Percentiles rank a stretch among this genome's conserved stretches.
These are phyloP conservation scores for Zancudomyces culisetae DNA, from an alignment of 371 early-diverging fungal genomes.

Conservation along the genomic window DNA sequence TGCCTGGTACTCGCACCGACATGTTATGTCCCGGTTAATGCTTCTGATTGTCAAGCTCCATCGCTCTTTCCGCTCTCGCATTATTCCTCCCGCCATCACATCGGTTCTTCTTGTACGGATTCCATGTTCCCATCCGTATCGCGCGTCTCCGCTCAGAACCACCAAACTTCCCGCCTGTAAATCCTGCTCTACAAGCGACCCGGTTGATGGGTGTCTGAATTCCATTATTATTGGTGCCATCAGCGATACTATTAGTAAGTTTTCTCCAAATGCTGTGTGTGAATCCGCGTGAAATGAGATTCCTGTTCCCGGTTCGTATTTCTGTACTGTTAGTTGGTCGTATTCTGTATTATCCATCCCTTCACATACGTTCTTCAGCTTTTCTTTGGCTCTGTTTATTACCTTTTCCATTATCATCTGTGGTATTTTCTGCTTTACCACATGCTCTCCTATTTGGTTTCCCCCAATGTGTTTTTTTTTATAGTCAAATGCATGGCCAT, in stretches of 20 bases:
- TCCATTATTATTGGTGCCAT: constrained; percentile 25
- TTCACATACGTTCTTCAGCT: constrained; percentile 4
- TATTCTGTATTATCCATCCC: constrained; percentile 5
- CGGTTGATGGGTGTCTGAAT: constrained; percentile 17
- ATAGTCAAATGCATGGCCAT: constrained; percentile 27
- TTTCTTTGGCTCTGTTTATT: constrained; percentile 9
- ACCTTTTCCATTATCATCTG: constrained; percentile 9
- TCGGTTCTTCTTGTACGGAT: constrained; percentile 29
- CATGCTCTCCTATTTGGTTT: background rate
- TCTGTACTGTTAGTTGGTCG: constrained; percentile 32
- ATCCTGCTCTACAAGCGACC: constrained; percentile 7
- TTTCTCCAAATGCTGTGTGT: constrained; percentile 26
- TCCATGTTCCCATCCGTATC: constrained; percentile 30
- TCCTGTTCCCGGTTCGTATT: constrained; percentile 30
- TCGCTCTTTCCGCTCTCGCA: constrained; percentile 16
- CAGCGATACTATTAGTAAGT: constrained; percentile 21
- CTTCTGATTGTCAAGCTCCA: constrained; percentile 17
- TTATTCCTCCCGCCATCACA: constrained; percentile 18
- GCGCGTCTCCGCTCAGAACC: constrained; percentile 23
- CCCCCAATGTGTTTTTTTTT: constrained; percentile 19
- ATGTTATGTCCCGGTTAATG: constrained; percentile 4
- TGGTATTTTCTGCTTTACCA: constrained; percentile 14
- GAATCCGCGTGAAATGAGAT: constrained; percentile 32
- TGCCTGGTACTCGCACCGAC: constrained; percentile 7
- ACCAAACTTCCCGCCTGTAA: constrained; percentile 26